Conservation (phyloP, 2,329 filamentous ascomycete species). For the Orbilia oligospora region DNA sequence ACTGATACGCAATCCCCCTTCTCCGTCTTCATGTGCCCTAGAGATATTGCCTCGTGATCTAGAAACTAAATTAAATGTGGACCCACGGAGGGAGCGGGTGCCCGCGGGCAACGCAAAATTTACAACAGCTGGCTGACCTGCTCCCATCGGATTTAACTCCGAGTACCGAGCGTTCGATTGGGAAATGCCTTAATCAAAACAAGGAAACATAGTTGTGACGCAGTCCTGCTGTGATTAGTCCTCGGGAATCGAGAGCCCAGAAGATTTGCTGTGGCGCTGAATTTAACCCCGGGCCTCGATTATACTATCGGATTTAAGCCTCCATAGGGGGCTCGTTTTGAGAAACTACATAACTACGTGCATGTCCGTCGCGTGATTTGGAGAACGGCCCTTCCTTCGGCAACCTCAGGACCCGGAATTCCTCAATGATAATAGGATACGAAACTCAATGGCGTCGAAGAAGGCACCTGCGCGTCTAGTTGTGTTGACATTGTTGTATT, state of each 20-base stretch:
- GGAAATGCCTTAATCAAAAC: background rate
- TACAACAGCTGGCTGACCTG: background rate
- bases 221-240: too few species aligned
- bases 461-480: background rate
- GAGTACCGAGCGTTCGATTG: background rate
- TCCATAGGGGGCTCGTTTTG: background rate
- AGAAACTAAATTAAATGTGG: background rate
- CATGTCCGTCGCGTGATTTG: background rate
- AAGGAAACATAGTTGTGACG: background rate
- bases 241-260: too few species aligned
- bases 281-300: too few species aligned
- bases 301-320: background rate
- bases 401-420: background rate
- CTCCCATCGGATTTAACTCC: background rate
- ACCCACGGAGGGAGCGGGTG: background rate
- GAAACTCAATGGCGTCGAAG: background rate
- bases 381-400: background rate
- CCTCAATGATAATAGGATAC: background rate
- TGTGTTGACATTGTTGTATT: slow-evolving; percentile 14
- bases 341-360: background rate
- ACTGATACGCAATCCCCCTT: background rate
- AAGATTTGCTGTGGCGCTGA: too few species aligned
- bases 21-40: background rate
- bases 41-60: background rate
- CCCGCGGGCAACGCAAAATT: slow-evolving; percentile 1